Percentiles rank a stretch among this genome's conserved stretches.
Conservation (phyloP, 129 eudicot species). For the Tagetes patula region DNA sequence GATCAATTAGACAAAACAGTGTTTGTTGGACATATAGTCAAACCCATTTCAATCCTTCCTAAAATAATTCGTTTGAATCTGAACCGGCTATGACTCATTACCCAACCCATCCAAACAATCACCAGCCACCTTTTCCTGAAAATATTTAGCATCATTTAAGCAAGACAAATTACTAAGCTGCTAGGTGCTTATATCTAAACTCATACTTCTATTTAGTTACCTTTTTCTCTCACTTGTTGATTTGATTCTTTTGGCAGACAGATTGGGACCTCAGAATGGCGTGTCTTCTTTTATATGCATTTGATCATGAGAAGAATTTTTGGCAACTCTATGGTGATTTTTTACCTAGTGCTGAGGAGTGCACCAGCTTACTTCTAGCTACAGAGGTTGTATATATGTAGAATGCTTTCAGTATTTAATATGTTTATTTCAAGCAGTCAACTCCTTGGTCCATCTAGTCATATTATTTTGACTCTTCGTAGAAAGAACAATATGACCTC, state of each 20-base stretch:
- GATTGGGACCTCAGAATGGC: constrained; percentile 98
- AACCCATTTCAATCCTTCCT: background rate
- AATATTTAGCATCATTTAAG: background rate
- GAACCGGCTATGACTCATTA: background rate
- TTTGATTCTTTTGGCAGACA: constrained; percentile 56
- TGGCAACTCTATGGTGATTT: constrained; percentile 98
- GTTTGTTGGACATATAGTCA: background rate
- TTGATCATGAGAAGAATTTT: constrained; percentile 86
- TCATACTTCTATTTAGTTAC: constrained; percentile 6
- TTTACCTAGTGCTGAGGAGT: constrained; percentile 85
- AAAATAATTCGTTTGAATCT: background rate
- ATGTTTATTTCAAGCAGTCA: constrained; percentile 19
- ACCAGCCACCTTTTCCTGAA: background rate
- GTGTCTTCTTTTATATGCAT: constrained; percentile 84
- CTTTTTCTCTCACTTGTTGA: background rate
- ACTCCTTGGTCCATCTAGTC: background rate
- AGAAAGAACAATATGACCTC: background rate
- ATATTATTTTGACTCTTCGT: background rate
- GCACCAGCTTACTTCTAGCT: constrained; percentile 92
- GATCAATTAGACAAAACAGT: background rate
- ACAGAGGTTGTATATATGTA: constrained; percentile 62
- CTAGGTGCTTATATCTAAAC: background rate
- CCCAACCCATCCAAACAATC: background rate
- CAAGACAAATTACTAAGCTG: background rate
- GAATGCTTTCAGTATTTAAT: constrained; percentile 2